Conservation (phyloP, 2,329 filamentous ascomycete genomes). For the Neofusicoccum laricinum region DNA sequence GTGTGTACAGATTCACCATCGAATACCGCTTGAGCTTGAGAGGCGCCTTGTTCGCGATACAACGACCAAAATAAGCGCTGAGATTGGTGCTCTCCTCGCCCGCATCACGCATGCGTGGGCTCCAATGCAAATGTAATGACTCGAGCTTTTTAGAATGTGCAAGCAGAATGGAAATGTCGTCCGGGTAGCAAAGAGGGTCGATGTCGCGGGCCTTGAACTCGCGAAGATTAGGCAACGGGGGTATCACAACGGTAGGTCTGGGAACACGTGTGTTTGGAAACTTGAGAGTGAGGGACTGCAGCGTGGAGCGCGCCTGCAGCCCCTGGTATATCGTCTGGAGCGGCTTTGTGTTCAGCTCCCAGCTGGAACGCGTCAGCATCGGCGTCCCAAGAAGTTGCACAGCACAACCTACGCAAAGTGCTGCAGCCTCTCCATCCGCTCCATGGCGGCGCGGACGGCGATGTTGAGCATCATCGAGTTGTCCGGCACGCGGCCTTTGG, state of each 20-base stretch:
- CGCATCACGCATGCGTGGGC: slow-evolving; percentile 57
- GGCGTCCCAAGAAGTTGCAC: slow-evolving; percentile 18
- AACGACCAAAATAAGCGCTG: slow-evolving; percentile 56
- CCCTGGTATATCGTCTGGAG: slow-evolving; percentile 58
- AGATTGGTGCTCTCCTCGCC: slow-evolving; percentile 58
- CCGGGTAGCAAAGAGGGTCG: slow-evolving; percentile 62
- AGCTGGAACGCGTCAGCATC: slow-evolving; percentile 38
- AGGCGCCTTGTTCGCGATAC: slow-evolving; percentile 45
- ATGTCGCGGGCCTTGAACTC: slow-evolving; percentile 57
- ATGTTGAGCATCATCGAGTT: slow-evolving; percentile 63
- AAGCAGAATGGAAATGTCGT: slow-evolving; percentile 59
- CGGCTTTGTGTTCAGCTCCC: slow-evolving; percentile 61
- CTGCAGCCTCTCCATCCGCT: slow-evolving; percentile 56
- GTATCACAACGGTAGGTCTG: slow-evolving; percentile 55
- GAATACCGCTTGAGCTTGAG: slow-evolving; percentile 51
- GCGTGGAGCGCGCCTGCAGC: slow-evolving; percentile 47
- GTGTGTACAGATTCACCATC: slow-evolving; percentile 58
- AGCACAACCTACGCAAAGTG: slow-evolving; percentile 47
- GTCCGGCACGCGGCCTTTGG: slow-evolving; percentile 60
- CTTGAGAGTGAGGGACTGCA: slow-evolving; percentile 54
- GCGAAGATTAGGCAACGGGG: slow-evolving; percentile 54
- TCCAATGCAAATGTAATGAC: slow-evolving; percentile 59
- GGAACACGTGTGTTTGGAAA: slow-evolving; percentile 57
- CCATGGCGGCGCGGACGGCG: slow-evolving; percentile 56
- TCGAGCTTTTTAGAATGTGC: slow-evolving; percentile 53